Evolutionary conservation across 2,329 filamentous ascomycete species (phyloP).

Genomic region (Pseudocercospora cruenta): DNA sequence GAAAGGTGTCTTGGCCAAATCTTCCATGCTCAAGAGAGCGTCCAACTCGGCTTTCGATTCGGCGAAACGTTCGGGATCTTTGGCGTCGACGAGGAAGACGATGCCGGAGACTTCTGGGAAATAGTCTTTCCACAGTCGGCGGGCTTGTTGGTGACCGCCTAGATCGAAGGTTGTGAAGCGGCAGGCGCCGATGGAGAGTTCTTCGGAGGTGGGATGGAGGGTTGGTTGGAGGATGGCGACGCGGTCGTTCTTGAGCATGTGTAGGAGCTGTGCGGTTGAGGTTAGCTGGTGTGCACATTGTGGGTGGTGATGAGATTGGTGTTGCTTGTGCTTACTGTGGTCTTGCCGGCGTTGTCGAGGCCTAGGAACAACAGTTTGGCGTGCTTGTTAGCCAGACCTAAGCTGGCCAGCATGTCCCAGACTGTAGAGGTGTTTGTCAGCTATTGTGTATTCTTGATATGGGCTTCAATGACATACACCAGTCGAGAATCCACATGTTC

Average conservation of each 20-base stretch:
- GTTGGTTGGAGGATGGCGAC: constrained; percentile 89
- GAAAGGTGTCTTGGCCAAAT: constrained; percentile 92
- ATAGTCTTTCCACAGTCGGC: constrained; percentile 94
- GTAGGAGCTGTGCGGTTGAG: constrained; percentile 60
- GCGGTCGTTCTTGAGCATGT: constrained; percentile 97
- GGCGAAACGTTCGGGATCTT: constrained; percentile 90
- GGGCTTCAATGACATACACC: constrained; percentile 66
- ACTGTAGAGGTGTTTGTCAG: constrained; percentile 54
- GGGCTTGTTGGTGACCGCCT: constrained; percentile 91
- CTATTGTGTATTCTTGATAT: constrained; percentile 8
- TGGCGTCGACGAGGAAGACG: constrained; percentile 96
- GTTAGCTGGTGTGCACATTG: constrained; percentile 12
- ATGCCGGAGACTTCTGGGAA: constrained; percentile 96
- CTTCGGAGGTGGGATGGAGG: constrained; percentile 89
- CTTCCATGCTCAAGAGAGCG: constrained; percentile 90
- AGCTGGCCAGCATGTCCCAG: constrained; percentile 84
- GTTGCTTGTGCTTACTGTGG: constrained; percentile 56
- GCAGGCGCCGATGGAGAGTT: constrained; percentile 82
- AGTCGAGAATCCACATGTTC: constrained; percentile 90
- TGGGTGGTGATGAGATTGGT: background rate
- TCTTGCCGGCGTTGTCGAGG: constrained; percentile 93
- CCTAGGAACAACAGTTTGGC: constrained; percentile 93
- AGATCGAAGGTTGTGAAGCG: constrained; percentile 89
- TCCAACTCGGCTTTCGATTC: constrained; percentile 98
- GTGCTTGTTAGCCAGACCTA: constrained; percentile 92